Conservation (phyloP, 345 rosid species). For the Camelina neglecta region DNA sequence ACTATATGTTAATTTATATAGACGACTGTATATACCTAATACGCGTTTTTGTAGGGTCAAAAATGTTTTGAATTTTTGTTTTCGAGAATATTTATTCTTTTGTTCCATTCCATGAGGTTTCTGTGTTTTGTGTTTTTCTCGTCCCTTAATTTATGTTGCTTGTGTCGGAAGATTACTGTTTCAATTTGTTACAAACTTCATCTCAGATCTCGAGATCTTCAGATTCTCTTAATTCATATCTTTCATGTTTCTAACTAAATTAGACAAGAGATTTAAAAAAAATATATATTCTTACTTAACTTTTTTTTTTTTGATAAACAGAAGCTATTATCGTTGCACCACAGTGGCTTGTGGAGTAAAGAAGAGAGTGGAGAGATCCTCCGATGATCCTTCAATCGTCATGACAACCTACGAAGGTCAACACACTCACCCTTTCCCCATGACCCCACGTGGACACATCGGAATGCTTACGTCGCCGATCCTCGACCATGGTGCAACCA, state of each 20-base stretch:
- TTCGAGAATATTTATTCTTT: conserved; percentile 26
- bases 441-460: conserved; percentile 69
- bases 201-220: conserved; percentile 38
- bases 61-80: conserved; percentile 34
- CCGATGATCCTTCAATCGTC: conserved; percentile 73
- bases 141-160: conserved; percentile 41
- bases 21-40: conserved; percentile 41
- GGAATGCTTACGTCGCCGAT: conserved; percentile 49
- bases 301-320: conserved; percentile 27
- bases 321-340: conserved; percentile 99
- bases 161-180: conserved; percentile 43
- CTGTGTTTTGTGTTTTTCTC: conserved; percentile 36
- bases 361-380: conserved; percentile 98
- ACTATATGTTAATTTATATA: conserved; percentile 29
- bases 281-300: background rate
- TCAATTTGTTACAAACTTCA: conserved; percentile 33
- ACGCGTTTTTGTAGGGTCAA: conserved; percentile 46
- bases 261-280: background rate
- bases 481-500: conserved; percentile 43
- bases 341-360: conserved; percentile 90
- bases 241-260: conserved; percentile 3
- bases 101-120: conserved; percentile 38
- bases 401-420: conserved; percentile 98
- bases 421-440: conserved; percentile 76
- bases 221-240: background rate